Percentiles rank a stretch among this genome's conserved stretches.
These are phyloP conservation scores for Lycium barbarum DNA, from an alignment of 257 asterid species.

Conservation along the genomic window DNA sequence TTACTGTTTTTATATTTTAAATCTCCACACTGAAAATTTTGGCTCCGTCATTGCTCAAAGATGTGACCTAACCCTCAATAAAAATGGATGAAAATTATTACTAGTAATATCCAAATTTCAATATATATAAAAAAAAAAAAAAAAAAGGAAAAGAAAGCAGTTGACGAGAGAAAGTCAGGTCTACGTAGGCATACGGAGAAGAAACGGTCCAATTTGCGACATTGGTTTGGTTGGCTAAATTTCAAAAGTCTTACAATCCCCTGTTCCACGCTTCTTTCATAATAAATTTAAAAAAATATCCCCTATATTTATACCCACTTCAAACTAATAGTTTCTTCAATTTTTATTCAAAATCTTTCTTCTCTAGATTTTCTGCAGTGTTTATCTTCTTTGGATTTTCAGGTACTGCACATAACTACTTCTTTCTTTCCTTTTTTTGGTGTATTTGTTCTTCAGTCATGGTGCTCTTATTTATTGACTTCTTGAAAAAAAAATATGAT, in stretches of 20 bases:
- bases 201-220: slow-evolving; percentile 23
- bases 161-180: neutral
- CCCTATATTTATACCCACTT: neutral
- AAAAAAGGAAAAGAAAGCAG: neutral
- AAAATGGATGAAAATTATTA: no score
- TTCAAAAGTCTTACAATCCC: slow-evolving; percentile 7
- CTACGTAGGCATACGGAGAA: neutral
- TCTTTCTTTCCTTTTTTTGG: neutral
- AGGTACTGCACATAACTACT: slow-evolving; percentile 4
- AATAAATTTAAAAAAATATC: neutral
- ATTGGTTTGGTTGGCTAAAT: neutral
- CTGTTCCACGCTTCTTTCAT: neutral
- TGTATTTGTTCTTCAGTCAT: neutral
- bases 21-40: no score
- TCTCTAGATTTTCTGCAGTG: neutral
- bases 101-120: no score
- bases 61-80: no score
- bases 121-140: no score
- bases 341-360: neutral
- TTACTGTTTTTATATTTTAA: no score
- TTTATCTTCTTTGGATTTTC: slow-evolving; percentile 9
- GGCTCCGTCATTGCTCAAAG: no score
- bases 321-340: neutral
- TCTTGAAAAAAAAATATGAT: neutral
- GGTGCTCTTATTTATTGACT: neutral